Evolutionary conservation across 129 eudicot species (phyloP).

Genomic region (Ambrosia trifida): DNA sequence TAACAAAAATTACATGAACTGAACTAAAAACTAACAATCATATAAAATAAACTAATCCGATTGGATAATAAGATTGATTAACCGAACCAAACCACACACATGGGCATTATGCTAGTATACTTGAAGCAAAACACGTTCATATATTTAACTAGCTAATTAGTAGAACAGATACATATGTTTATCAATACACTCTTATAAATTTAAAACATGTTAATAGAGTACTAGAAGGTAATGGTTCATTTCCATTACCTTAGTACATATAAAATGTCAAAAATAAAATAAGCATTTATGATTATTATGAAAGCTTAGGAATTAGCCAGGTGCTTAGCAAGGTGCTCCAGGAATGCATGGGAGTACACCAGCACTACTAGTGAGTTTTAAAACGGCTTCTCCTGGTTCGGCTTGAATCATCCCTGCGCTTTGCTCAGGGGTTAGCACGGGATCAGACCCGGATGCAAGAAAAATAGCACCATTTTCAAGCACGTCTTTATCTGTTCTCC

Average conservation of each 20-base stretch:
- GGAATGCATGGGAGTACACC: conserved; percentile 49
- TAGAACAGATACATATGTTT: neutral
- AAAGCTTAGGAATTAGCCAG: neutral
- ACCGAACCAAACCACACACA: too few relatives aligned
- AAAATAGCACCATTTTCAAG: conserved; percentile 67
- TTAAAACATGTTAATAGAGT: conserved; percentile 4
- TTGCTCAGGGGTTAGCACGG: conserved; percentile 14
- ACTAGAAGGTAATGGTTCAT: conserved; percentile 14
- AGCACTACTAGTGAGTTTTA: conserved; percentile 44
- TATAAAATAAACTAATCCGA: too few relatives aligned
- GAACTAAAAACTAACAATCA: too few relatives aligned
- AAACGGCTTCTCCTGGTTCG: conserved; percentile 47
- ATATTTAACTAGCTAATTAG: neutral
- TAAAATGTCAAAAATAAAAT: neutral
- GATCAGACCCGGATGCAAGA: conserved; percentile 45
- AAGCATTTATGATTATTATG: neutral
- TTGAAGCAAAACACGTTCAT: neutral
- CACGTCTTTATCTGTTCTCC: conserved; percentile 64
- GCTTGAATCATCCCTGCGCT: conserved; percentile 37
- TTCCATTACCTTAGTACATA: conserved; percentile 19
- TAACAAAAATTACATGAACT: too few relatives aligned
- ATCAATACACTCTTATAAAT: neutral
- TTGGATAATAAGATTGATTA: too few relatives aligned
- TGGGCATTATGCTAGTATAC: too few relatives aligned
- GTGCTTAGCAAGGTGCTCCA: conserved; percentile 43